A percentile compares a stretch with the other conserved stretches of the same genome.
Conservation (phyloP, 192 early-diverging fungal species). For the Backusella morwellensis region DNA sequence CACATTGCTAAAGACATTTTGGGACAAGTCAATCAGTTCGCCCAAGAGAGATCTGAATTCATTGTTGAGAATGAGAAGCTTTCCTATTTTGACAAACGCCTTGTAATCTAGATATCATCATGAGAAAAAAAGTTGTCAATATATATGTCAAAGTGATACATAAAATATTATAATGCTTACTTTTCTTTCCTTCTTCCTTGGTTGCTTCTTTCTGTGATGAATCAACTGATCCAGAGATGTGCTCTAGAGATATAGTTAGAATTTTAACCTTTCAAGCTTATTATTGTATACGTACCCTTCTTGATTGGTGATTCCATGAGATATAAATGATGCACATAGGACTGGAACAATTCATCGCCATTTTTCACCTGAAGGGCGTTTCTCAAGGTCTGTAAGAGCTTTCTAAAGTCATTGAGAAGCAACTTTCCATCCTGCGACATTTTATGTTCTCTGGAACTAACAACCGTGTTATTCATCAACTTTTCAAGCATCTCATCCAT, state of each 20-base stretch:
- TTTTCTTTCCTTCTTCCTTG: slow-evolving; percentile 14
- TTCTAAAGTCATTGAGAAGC: slow-evolving; percentile 36
- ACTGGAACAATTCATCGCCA: slow-evolving; percentile 40
- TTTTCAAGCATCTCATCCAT: slow-evolving; percentile 31
- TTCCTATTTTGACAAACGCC: slow-evolving; percentile 27
- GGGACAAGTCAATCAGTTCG: slow-evolving; percentile 34
- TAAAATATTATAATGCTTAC: slow-evolving; percentile 1
- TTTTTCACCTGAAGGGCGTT: slow-evolving; percentile 38
- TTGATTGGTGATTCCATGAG: slow-evolving; percentile 7
- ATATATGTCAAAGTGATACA: background rate
- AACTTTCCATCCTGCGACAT: slow-evolving; percentile 38
- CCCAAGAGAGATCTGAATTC: slow-evolving; percentile 36
- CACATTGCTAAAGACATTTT: slow-evolving; percentile 23
- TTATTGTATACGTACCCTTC: slow-evolving; percentile 8
- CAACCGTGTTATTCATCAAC: slow-evolving; percentile 16
- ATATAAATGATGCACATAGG: slow-evolving; percentile 38
- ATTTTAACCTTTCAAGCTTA: too few species aligned
- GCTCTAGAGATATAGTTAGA: background rate
- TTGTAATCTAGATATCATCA: background rate
- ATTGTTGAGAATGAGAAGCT: slow-evolving; percentile 35
- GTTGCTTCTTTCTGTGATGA: slow-evolving; percentile 13
- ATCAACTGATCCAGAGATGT: background rate
- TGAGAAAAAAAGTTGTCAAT: background rate
- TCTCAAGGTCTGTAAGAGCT: slow-evolving; percentile 34
- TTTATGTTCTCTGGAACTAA: slow-evolving; percentile 37